Percentiles rank a stretch among this genome's conserved stretches.
Evolutionary conservation across 1,139 yeast genomes (phyloP).

Genomic region (Sugiyamaella neomexicana): DNA sequence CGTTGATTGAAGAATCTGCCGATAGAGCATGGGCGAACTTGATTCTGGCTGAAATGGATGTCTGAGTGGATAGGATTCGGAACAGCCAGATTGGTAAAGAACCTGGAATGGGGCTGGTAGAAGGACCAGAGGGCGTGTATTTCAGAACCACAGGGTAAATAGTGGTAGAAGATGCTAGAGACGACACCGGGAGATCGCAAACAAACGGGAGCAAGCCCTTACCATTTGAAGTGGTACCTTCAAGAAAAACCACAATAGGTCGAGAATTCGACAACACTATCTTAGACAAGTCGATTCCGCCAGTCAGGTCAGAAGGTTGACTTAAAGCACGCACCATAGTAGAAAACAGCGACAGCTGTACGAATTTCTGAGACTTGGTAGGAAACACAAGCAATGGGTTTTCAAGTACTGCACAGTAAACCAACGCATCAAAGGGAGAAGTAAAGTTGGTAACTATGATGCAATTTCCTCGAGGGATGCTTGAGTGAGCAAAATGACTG

Average conservation of each 20-base stretch:
- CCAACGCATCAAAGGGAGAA: conserved; percentile 43
- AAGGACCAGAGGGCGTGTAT: conserved; percentile 36
- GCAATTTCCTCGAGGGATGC: conserved; percentile 38
- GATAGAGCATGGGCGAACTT: conserved; percentile 30
- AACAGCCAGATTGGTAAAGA: conserved; percentile 27
- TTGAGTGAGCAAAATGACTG: conserved; percentile 1
- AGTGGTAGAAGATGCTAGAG: conserved; percentile 16
- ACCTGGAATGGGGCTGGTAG: conserved; percentile 34
- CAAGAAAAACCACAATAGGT: conserved; percentile 40
- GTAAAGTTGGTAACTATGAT: conserved; percentile 41
- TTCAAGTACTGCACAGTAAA: conserved; percentile 29
- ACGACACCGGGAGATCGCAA: conserved; percentile 19
- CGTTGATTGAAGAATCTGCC: conserved; percentile 20
- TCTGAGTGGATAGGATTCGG: conserved; percentile 22
- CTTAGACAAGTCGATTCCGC: conserved; percentile 8
- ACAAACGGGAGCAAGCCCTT: conserved; percentile 40
- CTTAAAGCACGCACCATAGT: conserved; percentile 19
- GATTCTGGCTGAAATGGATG: conserved; percentile 31
- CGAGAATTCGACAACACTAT: conserved; percentile 3
- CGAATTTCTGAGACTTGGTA: conserved; percentile 16
- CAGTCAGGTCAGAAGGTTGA: conserved; percentile 18
- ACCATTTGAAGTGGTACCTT: conserved; percentile 47
- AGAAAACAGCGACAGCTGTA: conserved; percentile 4
- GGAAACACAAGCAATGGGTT: conserved; percentile 9
- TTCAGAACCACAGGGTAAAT: conserved; percentile 38